Conservation (phyloP, 805 yeast species). For the Candida quercuum region DNA sequence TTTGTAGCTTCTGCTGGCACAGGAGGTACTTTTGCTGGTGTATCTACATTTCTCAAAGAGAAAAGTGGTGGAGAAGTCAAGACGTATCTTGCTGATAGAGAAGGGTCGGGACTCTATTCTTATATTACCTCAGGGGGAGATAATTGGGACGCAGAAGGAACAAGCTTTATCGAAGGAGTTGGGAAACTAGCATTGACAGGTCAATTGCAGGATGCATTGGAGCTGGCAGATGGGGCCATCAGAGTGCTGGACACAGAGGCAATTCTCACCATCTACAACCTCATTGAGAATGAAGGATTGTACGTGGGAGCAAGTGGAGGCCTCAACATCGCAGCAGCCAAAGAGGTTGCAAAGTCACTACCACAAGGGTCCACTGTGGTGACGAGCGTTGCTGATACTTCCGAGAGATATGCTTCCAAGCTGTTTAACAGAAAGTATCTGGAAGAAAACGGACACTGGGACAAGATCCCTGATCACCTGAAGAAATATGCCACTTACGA, state of each 20-base stretch:
- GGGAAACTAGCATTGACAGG: conserved; percentile 20
- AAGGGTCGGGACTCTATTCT: conserved; percentile 61
- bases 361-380: conserved; percentile 23
- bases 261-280: conserved; percentile 11
- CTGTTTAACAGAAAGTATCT: conserved; percentile 17
- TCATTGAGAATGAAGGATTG: conserved; percentile 14
- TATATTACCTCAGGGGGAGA: conserved; percentile 16
- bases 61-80: conserved; percentile 28
- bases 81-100: conserved; percentile 71
- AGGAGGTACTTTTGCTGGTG: conserved; percentile 80
- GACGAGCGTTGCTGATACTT: conserved; percentile 19
- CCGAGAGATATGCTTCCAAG: conserved; percentile 20
- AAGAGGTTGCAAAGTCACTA: conserved; percentile 13
- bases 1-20: conserved; percentile 80
- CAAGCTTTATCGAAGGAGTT: conserved; percentile 22
- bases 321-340: conserved; percentile 19
- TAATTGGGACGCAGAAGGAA: conserved; percentile 20
- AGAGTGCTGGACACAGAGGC: conserved; percentile 16
- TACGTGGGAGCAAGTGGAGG: conserved; percentile 22
- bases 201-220: conserved; percentile 15
- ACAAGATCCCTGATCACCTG: conserved; percentile 13
- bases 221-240: conserved; percentile 13
- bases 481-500: conserved; percentile 11
- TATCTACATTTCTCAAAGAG: conserved; percentile 56
- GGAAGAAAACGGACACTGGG: conserved; percentile 18